Conservation (phyloP, 2,329 filamentous ascomycete species). For the Penicillium sp. region DNA sequence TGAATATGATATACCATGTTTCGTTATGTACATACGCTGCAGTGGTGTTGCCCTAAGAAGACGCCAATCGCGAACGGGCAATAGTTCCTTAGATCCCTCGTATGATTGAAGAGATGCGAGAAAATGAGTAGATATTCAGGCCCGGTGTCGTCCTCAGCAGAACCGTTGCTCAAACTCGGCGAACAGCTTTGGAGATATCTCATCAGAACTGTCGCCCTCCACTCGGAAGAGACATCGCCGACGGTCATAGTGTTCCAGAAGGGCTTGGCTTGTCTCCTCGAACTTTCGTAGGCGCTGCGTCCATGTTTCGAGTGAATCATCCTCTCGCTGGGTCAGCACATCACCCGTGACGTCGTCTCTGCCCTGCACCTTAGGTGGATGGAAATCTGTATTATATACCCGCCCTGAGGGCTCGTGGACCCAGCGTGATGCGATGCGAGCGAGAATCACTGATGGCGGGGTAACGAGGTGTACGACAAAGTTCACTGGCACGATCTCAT, state of each 20-base stretch:
- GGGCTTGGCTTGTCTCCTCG: slow-evolving; percentile 75
- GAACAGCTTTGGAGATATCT: slow-evolving; percentile 89
- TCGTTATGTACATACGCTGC: slow-evolving; percentile 16
- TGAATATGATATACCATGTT: slow-evolving; percentile 22
- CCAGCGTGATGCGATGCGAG: slow-evolving; percentile 88
- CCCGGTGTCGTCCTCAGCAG: slow-evolving; percentile 31
- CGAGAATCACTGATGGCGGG: slow-evolving; percentile 78
- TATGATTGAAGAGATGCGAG: not conserved
- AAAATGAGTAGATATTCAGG: slow-evolving; percentile 11
- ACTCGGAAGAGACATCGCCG: slow-evolving; percentile 84
- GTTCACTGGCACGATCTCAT: slow-evolving; percentile 86
- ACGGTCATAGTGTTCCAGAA: slow-evolving; percentile 83
- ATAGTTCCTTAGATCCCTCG: slow-evolving; percentile 9
- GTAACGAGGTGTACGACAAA: slow-evolving; percentile 84
- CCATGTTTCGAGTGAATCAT: slow-evolving; percentile 87
- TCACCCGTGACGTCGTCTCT: slow-evolving; percentile 91
- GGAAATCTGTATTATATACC: slow-evolving; percentile 93
- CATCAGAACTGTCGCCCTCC: slow-evolving; percentile 83
- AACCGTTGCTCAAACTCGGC: slow-evolving; percentile 78
- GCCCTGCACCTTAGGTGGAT: slow-evolving; percentile 74
- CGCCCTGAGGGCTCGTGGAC: slow-evolving; percentile 86
- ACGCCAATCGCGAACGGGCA: slow-evolving; percentile 16
- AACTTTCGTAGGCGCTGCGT: slow-evolving; percentile 75
- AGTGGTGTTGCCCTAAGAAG: not conserved
- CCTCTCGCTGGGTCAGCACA: slow-evolving; percentile 70